Percentiles rank a stretch among this genome's conserved stretches.
phyloP scores from a whole-genome alignment of 352 stramenopile genomes.

The Globisporangium nunn region DNA sequence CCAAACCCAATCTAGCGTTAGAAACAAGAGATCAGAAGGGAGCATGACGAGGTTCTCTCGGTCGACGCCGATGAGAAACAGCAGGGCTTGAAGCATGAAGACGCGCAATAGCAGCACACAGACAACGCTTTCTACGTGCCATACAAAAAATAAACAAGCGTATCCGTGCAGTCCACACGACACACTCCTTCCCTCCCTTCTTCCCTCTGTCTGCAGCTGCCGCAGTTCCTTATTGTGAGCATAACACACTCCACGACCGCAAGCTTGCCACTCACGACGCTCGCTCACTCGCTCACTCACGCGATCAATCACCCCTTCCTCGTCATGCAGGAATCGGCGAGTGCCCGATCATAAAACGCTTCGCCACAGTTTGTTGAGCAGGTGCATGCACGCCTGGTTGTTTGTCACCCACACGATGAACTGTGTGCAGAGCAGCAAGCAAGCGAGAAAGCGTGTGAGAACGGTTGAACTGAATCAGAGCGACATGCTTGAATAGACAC shows the following conservation, averaged over 20 bases:
- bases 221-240: not conserved
- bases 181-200: not conserved
- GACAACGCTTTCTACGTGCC: constrained; percentile 2
- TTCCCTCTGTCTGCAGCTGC: not conserved
- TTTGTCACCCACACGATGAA: constrained; percentile 96
- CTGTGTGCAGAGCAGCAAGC: constrained; percentile 15
- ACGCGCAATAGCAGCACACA: constrained; percentile 14
- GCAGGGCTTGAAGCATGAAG: not conserved
- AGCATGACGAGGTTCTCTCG: too few species aligned
- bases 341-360: constrained; percentile 68
- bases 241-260: not conserved
- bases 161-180: not conserved
- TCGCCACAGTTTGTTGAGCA: constrained; percentile 95
- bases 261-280: not conserved
- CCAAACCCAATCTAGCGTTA: too few species aligned
- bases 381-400: constrained; percentile 93
- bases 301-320: not conserved
- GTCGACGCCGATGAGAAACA: too few species aligned
- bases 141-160: constrained; percentile 3
- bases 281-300: not conserved
- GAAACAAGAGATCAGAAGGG: too few species aligned
- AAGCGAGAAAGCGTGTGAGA: not conserved
- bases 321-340: too few species aligned
- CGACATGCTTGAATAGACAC: not conserved
- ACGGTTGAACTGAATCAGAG: not conserved